A percentile compares a stretch with the other conserved stretches of the same genome.
phyloP scores from a whole-genome alignment of 208 protist species.

The Trypanosoma conorhini region DNA sequence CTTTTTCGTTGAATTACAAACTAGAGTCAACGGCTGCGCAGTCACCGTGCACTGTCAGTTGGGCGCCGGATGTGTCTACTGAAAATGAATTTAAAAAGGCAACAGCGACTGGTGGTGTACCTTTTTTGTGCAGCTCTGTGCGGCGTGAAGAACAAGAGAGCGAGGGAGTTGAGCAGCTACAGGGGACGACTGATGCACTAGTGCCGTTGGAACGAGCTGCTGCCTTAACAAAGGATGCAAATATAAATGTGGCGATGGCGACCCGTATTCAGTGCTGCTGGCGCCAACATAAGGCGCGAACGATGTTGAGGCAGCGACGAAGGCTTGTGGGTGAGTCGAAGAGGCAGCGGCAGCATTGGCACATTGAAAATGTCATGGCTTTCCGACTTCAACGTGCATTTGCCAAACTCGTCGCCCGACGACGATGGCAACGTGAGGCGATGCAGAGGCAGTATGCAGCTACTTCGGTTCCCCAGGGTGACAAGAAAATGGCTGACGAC shows the following conservation, averaged over 20 bases:
- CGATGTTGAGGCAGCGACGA: neutral
- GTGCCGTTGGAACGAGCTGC: neutral
- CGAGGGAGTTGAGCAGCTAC: neutral
- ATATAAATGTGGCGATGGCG: slow-evolving; percentile 9
- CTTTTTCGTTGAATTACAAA: neutral
- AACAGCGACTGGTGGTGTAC: neutral
- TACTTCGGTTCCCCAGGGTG: neutral
- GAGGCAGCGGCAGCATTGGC: slow-evolving; percentile 9
- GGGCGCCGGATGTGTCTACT: neutral
- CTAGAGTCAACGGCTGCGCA: neutral
- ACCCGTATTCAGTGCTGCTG: slow-evolving; percentile 24
- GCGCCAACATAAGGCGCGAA: slow-evolving; percentile 17
- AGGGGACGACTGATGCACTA: neutral
- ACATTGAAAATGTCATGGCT: slow-evolving; percentile 27
- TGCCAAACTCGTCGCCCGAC: neutral
- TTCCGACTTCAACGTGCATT: slow-evolving; percentile 24
- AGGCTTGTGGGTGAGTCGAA: neutral
- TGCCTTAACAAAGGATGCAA: neutral
- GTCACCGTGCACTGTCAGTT: neutral
- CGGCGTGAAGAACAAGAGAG: neutral
- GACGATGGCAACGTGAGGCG: slow-evolving; percentile 6
- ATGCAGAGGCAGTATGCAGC: slow-evolving; percentile 10
- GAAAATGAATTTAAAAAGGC: slow-evolving; percentile 1
- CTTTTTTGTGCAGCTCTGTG: neutral
- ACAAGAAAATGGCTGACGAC: neutral